These are phyloP conservation scores for Galeopsis tetrahit DNA, from an alignment of 257 asterid genomes.

Conservation along the genomic window DNA sequence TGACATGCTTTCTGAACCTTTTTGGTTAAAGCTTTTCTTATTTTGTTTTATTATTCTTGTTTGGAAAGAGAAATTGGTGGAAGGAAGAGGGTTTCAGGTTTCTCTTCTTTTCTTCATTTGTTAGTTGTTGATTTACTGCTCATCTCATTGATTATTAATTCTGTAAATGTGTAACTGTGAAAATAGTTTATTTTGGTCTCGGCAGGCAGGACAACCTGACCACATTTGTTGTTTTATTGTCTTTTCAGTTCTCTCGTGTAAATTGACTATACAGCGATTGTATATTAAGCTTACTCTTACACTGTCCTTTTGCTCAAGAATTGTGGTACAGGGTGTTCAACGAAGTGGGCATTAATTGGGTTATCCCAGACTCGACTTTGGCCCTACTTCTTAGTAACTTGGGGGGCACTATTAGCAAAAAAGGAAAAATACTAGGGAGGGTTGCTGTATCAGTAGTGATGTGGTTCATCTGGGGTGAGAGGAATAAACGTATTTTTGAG, in stretches of 20 bases:
- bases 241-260: constrained; percentile 1
- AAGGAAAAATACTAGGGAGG: no score
- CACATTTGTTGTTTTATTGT: constrained; percentile 1
- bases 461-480: no score
- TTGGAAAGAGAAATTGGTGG: neutral
- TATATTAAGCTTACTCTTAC: constrained; percentile 26
- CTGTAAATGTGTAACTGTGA: neutral
- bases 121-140: no score
- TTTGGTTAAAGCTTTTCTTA: neutral
- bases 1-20: neutral
- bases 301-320: no score
- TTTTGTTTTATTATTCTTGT: neutral
- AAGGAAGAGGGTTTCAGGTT: neutral
- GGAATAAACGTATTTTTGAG: no score
- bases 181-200: constrained; percentile 8
- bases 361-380: no score
- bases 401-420: no score
- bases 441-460: no score
- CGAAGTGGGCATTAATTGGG: no score
- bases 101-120: neutral
- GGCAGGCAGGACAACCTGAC: neutral
- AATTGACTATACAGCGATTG: neutral
- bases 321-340: no score
- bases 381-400: no score
- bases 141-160: neutral